A percentile compares a stretch with the other conserved stretches of the same genome.
Evolutionary conservation across 73 alveolate genomes (phyloP).

Genomic region (Paraurostyla sp.): DNA sequence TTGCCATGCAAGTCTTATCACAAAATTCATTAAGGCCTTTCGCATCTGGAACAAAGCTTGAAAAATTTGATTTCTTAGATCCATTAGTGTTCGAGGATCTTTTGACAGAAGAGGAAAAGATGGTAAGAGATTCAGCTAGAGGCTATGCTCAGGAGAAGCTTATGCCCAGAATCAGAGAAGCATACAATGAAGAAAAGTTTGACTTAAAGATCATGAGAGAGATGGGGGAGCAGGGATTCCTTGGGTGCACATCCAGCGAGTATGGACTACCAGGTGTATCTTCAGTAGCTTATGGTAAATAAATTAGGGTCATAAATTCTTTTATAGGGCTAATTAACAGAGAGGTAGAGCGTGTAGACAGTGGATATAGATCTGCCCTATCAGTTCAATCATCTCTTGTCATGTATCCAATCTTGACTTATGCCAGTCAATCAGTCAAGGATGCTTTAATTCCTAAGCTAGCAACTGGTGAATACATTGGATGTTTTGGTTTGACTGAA

Average conservation of each 20-base stretch:
- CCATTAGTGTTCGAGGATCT: conserved; percentile 56
- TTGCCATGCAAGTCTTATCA: background rate
- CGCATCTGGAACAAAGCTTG: conserved; percentile 8
- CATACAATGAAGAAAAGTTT: conserved; percentile 76
- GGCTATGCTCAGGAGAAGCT: conserved; percentile 77
- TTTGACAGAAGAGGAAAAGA: conserved; percentile 76
- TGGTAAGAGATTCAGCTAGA: conserved; percentile 82
- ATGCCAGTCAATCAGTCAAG: conserved; percentile 78
- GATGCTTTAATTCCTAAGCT: conserved; percentile 88
- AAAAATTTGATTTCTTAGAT: conserved; percentile 70
- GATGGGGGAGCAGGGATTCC: conserved; percentile 87
- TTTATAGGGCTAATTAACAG: conserved; percentile 70
- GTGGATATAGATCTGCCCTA: conserved; percentile 92
- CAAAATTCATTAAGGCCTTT: background rate
- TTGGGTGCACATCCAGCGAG: conserved; percentile 85
- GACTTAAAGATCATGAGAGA: conserved; percentile 82
- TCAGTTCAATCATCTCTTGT: conserved; percentile 92
- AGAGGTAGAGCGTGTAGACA: conserved; percentile 92
- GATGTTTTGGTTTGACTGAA: conserved; percentile 97
- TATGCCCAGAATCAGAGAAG: conserved; percentile 78
- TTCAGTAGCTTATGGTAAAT: conserved; percentile 89
- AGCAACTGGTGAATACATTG: conserved; percentile 95
- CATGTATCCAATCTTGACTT: conserved; percentile 87
- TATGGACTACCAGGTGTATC: conserved; percentile 95
- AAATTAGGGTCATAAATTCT: background rate